A percentile compares a stretch with the other conserved stretches of the same genome.
phyloP scores from a whole-genome alignment of 441 rosid genomes.

The Gossypium trilobum region DNA sequence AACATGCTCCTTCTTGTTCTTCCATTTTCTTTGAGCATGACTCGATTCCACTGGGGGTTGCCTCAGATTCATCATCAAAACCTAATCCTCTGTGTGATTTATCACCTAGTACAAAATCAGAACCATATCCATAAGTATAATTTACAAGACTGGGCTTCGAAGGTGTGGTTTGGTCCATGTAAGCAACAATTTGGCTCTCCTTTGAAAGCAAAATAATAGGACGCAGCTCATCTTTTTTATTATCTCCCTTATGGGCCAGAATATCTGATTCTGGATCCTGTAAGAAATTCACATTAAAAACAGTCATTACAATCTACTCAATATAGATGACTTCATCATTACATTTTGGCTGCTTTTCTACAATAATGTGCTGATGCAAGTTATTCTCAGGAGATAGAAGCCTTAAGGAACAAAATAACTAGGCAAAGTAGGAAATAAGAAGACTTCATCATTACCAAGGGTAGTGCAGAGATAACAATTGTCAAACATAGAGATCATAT shows the following conservation, averaged over 20 bases:
- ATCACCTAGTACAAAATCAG: constrained; percentile 56
- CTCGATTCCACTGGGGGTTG: constrained; percentile 30
- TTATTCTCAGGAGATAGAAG: neutral
- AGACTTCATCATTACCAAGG: neutral
- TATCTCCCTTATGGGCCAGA: constrained; percentile 10
- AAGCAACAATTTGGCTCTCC: constrained; percentile 46
- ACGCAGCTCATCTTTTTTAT: constrained; percentile 22
- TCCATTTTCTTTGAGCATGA: constrained; percentile 37
- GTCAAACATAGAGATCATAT: neutral
- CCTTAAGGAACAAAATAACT: neutral
- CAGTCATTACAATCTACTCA: neutral
- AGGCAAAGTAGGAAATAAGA: neutral
- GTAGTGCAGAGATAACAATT: neutral
- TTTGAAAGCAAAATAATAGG: constrained; percentile 41
- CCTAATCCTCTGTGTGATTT: constrained; percentile 58
- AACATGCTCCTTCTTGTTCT: constrained; percentile 24
- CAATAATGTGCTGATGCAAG: neutral
- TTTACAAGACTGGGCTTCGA: constrained; percentile 25
- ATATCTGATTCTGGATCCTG: constrained; percentile 27
- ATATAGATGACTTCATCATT: neutral
- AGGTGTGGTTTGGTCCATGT: constrained; percentile 44
- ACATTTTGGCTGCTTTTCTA: neutral
- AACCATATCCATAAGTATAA: constrained; percentile 46
- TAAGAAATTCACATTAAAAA: constrained; percentile 11
- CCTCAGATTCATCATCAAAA: constrained; percentile 44